Evolutionary conservation across 1,284 basidiomycete genomes (phyloP), one percentile per base, ranked within the genome.

Genomic region (Fistulinella cinereoalba): DNA sequence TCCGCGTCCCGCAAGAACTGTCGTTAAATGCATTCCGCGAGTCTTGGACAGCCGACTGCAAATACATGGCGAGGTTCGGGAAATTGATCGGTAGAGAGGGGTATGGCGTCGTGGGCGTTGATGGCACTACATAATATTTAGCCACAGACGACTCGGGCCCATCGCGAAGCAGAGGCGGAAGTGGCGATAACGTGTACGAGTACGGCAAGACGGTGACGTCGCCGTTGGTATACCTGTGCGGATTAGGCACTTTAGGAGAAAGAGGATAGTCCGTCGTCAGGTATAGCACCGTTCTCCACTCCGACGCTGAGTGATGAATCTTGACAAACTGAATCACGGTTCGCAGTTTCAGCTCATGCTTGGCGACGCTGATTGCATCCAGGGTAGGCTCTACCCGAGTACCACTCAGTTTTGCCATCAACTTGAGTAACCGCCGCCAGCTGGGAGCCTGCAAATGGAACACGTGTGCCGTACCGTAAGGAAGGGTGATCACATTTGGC

Each of bases 321-420:
- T 86, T 85, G 44, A 88, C 72, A 56, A 89, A 88, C 56, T 88
- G 85, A 44, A 90, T 68, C 0, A 90, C 84, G 1, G 82, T 80
- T 33, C 88, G 79, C 33, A 90, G 66, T 50, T 75, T 76, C 47
- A 84, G 70, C 7, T 80, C 76, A 4, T 73, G 68, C 55, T 81
- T 83, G 18, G 74, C 70, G 0, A 75, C 63, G 2, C 80, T 77
- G 52, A 85, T 66, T 1, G 83, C 81, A 54, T 86, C 83, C 27
- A 86, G 59, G 0, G 82, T 80, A 1, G 86, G 78, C 55, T 89
- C 83, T 32, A 90, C 70, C 43, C 79, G 76, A 3, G 85, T 84
- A 18, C 74, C 77, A 47, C 83, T 81, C 49, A 88, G 62, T 47
- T 81, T 71, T 19, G 84, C 85, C 78, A 89, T 79, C 36, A 90